phyloP scores from a whole-genome alignment of 179 eudicot genomes.

The Silene vulgaris region DNA sequence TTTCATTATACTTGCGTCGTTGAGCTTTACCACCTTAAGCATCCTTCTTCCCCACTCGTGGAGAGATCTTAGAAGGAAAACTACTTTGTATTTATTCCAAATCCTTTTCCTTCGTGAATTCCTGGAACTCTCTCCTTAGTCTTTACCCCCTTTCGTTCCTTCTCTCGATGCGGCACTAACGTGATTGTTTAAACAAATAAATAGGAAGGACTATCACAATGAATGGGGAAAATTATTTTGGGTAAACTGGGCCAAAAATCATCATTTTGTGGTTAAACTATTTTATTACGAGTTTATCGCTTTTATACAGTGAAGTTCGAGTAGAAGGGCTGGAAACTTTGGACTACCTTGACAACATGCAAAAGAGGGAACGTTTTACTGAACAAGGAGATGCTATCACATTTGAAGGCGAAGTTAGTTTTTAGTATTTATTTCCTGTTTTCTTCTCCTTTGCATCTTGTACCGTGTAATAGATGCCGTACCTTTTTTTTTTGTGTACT shows the following conservation, averaged over 20 bases:
- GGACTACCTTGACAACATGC: slow-evolving; percentile 86
- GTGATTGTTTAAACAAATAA: background rate
- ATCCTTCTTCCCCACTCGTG: no score
- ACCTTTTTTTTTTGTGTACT: background rate
- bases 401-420: slow-evolving; percentile 84
- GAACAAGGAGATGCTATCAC: slow-evolving; percentile 98
- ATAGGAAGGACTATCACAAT: no score
- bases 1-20: background rate
- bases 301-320: slow-evolving; percentile 80
- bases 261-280: background rate
- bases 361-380: slow-evolving; percentile 67
- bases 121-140: background rate
- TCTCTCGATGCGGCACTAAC: background rate
- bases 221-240: background rate
- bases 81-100: no score
- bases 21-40: background rate
- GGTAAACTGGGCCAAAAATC: background rate
- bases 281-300: slow-evolving; percentile 9
- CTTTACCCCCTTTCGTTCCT: background rate
- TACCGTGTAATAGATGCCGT: slow-evolving; percentile 10
- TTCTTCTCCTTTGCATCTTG: slow-evolving; percentile 11
- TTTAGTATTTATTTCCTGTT: slow-evolving; percentile 18
- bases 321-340: slow-evolving; percentile 92
- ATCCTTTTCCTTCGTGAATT: no score
- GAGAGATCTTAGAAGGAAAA: no score